Conservation (phyloP, 163 green algal genomes). For the Volvox carteri region DNA sequence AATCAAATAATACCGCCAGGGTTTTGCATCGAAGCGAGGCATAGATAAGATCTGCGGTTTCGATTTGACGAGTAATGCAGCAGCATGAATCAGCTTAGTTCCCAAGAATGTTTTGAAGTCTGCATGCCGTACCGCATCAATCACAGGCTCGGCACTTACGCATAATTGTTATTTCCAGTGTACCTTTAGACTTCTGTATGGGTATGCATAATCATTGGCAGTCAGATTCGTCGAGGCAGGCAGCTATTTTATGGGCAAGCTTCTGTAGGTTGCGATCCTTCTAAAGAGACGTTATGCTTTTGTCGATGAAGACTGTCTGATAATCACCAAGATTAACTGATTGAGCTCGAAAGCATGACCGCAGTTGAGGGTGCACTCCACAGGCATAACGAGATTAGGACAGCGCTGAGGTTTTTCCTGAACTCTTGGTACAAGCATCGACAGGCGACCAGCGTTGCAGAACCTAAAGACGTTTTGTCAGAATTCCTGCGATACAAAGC, state of each 20-base stretch:
- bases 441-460: constrained; percentile 48
- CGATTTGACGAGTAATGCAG: no score
- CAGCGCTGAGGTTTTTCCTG: constrained; percentile 72
- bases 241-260: not conserved
- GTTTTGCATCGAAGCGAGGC: not conserved
- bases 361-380: constrained; percentile 27
- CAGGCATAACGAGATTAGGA: constrained; percentile 72
- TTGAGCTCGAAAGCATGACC: constrained; percentile 43
- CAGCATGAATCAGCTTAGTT: no score
- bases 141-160: no score
- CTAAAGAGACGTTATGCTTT: not conserved
- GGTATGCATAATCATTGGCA: no score
- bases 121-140: not conserved
- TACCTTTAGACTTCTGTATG: no score
- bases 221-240: no score
- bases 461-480: constrained; percentile 47
- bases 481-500: constrained; percentile 50
- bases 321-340: no score
- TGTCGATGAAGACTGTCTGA: no score
- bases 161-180: no score
- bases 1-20: not conserved
- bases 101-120: no score
- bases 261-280: not conserved
- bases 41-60: no score
- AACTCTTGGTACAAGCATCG: constrained; percentile 69